phyloP scores from a whole-genome alignment of 2,329 filamentous ascomycete species.

The Colletotrichum magnum region DNA sequence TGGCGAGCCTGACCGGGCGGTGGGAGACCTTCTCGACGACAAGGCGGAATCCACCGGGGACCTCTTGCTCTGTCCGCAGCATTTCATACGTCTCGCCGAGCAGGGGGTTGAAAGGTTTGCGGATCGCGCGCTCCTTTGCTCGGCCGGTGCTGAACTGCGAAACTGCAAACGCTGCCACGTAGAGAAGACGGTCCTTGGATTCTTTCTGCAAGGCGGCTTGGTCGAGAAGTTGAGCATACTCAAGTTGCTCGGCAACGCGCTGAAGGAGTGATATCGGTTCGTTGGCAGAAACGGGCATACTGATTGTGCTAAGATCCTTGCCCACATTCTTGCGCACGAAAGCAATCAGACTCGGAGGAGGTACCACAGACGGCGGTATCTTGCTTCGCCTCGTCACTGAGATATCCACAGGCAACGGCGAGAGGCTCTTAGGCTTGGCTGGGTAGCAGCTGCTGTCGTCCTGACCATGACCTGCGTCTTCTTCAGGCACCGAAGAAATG shows the following conservation, averaged over 20 bases:
- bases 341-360: constrained; percentile 91
- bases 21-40: constrained; percentile 97
- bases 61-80: constrained; percentile 83
- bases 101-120: constrained; percentile 98
- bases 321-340: constrained; percentile 98
- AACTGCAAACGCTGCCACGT: constrained; percentile 91
- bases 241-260: constrained; percentile 88
- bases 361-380: constrained; percentile 80
- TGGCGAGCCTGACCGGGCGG: constrained; percentile 91
- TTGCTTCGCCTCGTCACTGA: constrained; percentile 76
- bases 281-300: constrained; percentile 97
- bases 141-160: constrained; percentile 86
- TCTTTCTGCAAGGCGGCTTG: constrained; percentile 75
- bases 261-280: constrained; percentile 92
- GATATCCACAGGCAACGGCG: constrained; percentile 81
- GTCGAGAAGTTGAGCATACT: constrained; percentile 90
- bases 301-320: constrained; percentile 96
- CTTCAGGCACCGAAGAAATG: constrained; percentile 69
- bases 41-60: constrained; percentile 83
- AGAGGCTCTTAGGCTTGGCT: constrained; percentile 79
- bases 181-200: constrained; percentile 79
- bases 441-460: constrained; percentile 79
- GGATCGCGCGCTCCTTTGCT: constrained; percentile 90
- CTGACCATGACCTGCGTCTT: constrained; percentile 69
- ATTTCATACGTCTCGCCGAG: constrained; percentile 97